These are phyloP conservation scores for Zygoascus sp. DNA, from an alignment of 1,139 yeast species.

Conservation along the genomic window DNA sequence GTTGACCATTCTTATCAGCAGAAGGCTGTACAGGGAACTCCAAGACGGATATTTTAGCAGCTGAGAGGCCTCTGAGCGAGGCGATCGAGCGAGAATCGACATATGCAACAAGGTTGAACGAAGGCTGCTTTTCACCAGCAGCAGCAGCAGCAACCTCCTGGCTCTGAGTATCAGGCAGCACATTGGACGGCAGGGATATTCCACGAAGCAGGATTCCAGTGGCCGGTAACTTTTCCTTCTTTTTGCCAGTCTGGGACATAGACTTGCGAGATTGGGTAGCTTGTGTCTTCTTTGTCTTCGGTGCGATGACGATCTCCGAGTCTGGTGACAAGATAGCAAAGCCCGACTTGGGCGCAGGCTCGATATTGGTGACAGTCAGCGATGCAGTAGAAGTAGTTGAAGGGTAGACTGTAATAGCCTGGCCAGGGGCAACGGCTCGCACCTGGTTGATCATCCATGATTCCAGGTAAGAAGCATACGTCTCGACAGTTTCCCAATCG, in stretches of 20 bases:
- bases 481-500: slow-evolving; percentile 90
- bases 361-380: slow-evolving; percentile 59
- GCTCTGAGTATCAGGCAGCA: too few species aligned
- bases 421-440: slow-evolving; percentile 62
- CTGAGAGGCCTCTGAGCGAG: slow-evolving; percentile 39
- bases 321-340: slow-evolving; percentile 64
- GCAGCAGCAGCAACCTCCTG: too few species aligned
- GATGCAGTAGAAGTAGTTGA: slow-evolving; percentile 61
- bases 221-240: not conserved
- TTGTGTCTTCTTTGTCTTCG: slow-evolving; percentile 40
- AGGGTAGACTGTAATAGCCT: slow-evolving; percentile 66
- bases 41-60: slow-evolving; percentile 56
- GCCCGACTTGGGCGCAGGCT: slow-evolving; percentile 37
- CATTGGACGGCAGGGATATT: slow-evolving; percentile 50
- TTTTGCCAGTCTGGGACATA: not conserved
- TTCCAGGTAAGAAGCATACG: slow-evolving; percentile 76
- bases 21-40: slow-evolving; percentile 24
- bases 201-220: slow-evolving; percentile 46
- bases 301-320: slow-evolving; percentile 81
- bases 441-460: slow-evolving; percentile 72
- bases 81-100: slow-evolving; percentile 41
- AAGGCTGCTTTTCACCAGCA: slow-evolving; percentile 7
- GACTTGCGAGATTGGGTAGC: not conserved
- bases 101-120: slow-evolving; percentile 41
- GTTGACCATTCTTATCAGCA: slow-evolving; percentile 30